These are phyloP conservation scores for Penicillium sp. DNA, from an alignment of 2,329 filamentous ascomycete genomes.

Conservation along the genomic window DNA sequence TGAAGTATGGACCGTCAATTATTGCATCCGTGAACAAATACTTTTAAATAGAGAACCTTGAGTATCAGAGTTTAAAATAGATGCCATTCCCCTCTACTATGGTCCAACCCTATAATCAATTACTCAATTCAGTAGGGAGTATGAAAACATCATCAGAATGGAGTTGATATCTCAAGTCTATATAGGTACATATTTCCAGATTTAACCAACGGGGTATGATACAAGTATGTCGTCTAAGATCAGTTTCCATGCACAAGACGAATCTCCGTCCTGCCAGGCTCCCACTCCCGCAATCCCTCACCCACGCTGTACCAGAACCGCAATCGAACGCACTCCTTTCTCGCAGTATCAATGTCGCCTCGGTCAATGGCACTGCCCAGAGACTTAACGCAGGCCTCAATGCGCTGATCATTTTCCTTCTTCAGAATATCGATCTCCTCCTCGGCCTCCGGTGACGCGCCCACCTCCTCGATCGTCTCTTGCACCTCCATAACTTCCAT, in stretches of 20 bases:
- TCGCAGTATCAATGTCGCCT: constrained; percentile 67
- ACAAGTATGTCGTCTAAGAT: constrained; percentile 13
- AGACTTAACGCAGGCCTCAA: constrained; percentile 61
- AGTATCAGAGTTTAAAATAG: neutral
- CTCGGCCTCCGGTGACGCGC: constrained; percentile 51
- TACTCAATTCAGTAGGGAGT: too few relatives aligned
- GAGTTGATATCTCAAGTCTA: neutral
- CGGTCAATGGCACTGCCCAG: constrained; percentile 65
- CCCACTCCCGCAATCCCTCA: constrained; percentile 80
- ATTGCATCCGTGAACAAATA: neutral
- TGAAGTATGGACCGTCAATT: constrained; percentile 7
- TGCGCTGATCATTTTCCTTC: constrained; percentile 66
- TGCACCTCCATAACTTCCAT: constrained; percentile 84
- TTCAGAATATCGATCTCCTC: constrained; percentile 65
- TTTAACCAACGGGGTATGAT: neutral
- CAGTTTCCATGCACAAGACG: constrained; percentile 54
- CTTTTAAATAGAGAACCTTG: neutral
- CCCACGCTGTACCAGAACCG: constrained; percentile 90
- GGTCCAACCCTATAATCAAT: too few relatives aligned
- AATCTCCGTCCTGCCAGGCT: constrained; percentile 66
- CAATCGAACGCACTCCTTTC: constrained; percentile 71
- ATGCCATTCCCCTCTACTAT: too few relatives aligned
- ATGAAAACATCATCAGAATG: neutral
- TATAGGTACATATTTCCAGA: neutral
- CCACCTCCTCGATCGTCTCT: constrained; percentile 69